A percentile compares a stretch with the other conserved stretches of the same genome.
These are phyloP conservation scores for Geranium brycei DNA, from an alignment of 345 rosid genomes.

Conservation along the genomic window DNA sequence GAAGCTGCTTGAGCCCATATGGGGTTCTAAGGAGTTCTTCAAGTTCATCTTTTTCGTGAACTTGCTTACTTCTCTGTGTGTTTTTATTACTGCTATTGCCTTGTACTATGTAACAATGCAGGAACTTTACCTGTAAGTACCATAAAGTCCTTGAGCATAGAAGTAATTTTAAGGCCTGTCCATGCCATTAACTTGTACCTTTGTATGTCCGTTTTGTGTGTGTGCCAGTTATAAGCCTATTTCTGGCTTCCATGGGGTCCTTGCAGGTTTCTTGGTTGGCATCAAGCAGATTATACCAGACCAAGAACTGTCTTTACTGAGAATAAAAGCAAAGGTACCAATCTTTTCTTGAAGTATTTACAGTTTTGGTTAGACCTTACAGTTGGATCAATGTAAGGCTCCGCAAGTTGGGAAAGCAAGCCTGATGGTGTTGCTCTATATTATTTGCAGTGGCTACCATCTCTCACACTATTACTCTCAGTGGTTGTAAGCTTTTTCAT, in stretches of 20 bases:
- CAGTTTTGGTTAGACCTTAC: not conserved
- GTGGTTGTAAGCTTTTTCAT: conserved; percentile 67
- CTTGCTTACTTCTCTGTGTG: conserved; percentile 66
- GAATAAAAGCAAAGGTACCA: conserved; percentile 77
- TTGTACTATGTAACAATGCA: conserved; percentile 65
- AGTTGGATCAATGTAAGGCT: not conserved
- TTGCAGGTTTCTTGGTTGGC: conserved; percentile 81
- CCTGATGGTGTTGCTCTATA: conserved; percentile 13
- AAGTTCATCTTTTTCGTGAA: conserved; percentile 81
- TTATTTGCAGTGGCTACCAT: conserved; percentile 85
- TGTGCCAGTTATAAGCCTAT: conserved; percentile 76
- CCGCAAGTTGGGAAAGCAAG: conserved; percentile 9
- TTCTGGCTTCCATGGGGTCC: conserved; percentile 89
- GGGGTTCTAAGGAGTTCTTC: conserved; percentile 95
- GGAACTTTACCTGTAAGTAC: conserved; percentile 82
- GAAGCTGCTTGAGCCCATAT: conserved; percentile 83
- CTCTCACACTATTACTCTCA: conserved; percentile 52
- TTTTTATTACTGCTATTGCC: conserved; percentile 72
- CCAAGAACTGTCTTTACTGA: conserved; percentile 63
- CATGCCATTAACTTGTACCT: not conserved
- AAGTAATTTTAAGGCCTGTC: not conserved
- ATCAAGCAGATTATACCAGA: conserved; percentile 93
- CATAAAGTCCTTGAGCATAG: conserved; percentile 4
- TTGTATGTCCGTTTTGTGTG: not conserved
- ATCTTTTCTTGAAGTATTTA: not conserved